phyloP scores from a whole-genome alignment of 371 early-diverging fungal genomes.

The Cokeromyces recurvatus region DNA sequence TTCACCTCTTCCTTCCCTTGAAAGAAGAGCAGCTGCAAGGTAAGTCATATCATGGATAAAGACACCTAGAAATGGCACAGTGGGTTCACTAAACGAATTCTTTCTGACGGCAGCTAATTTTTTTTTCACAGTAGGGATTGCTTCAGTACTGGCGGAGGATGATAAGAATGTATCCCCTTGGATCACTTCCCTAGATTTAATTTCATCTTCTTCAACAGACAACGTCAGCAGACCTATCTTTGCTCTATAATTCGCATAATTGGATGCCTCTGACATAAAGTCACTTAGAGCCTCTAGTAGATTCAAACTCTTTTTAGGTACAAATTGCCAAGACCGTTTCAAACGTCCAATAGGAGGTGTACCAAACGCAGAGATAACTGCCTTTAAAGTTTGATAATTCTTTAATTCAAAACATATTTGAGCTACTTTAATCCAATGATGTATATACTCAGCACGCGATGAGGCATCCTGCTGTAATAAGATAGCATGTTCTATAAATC shows the following conservation, averaged over 20 bases:
- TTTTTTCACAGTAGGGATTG: background rate
- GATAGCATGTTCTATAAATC: conserved; percentile 70
- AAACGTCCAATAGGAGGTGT: conserved; percentile 75
- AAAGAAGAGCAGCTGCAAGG: conserved; percentile 41
- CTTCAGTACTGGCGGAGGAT: background rate
- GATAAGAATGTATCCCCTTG: no score
- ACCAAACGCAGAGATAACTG: conserved; percentile 63
- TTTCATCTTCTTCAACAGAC: conserved; percentile 2
- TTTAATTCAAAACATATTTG: conserved; percentile 53
- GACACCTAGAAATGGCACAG: conserved; percentile 73
- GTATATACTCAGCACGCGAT: conserved; percentile 59
- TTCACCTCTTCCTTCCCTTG: no score
- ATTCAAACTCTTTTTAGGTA: conserved; percentile 60
- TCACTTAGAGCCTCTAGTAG: conserved; percentile 48
- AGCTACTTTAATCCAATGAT: conserved; percentile 74
- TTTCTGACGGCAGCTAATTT: conserved; percentile 2
- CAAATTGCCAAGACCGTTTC: conserved; percentile 69
- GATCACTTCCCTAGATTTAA: background rate
- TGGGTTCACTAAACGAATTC: conserved; percentile 41
- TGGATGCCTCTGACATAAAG: conserved; percentile 66
- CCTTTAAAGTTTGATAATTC: conserved; percentile 74
- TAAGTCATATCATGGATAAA: conserved; percentile 81
- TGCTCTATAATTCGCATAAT: conserved; percentile 67
- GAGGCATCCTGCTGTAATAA: conserved; percentile 57
- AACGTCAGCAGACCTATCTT: conserved; percentile 21